Evolutionary conservation across 1,284 basidiomycete genomes (phyloP), one percentile per base, ranked within the genome.

Genomic region (Ustilago cynodontis): DNA sequence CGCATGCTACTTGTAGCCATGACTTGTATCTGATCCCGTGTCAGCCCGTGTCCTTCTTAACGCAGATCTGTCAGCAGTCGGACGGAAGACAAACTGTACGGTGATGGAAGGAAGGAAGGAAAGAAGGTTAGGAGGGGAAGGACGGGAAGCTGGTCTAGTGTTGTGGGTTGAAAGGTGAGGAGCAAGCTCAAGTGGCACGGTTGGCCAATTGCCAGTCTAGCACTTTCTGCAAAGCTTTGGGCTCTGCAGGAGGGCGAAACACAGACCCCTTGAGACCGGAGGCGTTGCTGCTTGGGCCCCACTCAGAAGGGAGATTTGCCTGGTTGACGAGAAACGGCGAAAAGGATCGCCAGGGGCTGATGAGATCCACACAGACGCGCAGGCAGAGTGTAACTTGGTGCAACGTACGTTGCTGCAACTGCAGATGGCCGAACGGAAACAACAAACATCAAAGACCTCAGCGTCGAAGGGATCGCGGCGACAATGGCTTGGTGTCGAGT

Each of bases 1-100:
- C 71, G 65, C 24, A 69, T 49, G 65, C 59, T 69, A 8, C 49
- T 61, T n/a, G 71, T 69, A 29, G 71, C 50, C 65, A 74, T 74
- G 9, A 1, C 28, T 20, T 3, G 26, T 14, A 14, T 29, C 24
- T n/a, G 14, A 11, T 45, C 20, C 6, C 33, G 10, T 28, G 11
- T 33, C 35, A n/a, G 6, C 39, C 13, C 9, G 24, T 3, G 16
- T 26, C 2, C 26, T 33, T 33, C 31, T n/a, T 18, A n/a, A 52
- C 9, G 37, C 10, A 20, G 22, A 16, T 37, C n/a, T 5, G 29
- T 9, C 20, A 24, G n/a, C 20, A 13, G 31, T 37, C 22, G 37
- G 31, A 31, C 35, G 41, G 47, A 33, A 39, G 39, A 41, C 22
- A 18, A 53, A 14, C 7, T 22, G 41, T 20, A 43, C n/a, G 41